Evolutionary conservation across 164 flowering plant genomes (phyloP).

Genomic region (Malania oleifera): DNA sequence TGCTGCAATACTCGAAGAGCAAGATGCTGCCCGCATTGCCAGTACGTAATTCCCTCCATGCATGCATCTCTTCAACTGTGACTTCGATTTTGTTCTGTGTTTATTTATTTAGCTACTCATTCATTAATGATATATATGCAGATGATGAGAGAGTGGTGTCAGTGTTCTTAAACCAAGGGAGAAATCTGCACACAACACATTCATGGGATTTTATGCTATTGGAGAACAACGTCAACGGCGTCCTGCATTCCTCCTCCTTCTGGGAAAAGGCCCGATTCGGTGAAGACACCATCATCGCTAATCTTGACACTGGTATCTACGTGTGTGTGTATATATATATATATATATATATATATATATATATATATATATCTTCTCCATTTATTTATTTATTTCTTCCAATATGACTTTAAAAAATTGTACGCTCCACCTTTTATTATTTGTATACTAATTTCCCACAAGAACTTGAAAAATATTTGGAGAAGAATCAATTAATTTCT

Average conservation of each 20-base stretch:
- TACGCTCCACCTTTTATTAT: too few relatives aligned
- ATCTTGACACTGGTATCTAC: conserved; percentile 52
- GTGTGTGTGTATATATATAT: too few relatives aligned
- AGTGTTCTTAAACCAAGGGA: conserved; percentile 30
- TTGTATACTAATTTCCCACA: too few relatives aligned
- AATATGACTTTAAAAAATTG: not conserved
- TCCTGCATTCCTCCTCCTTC: conserved; percentile 11
- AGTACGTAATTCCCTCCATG: conserved; percentile 20
- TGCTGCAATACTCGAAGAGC: conserved; percentile 50
- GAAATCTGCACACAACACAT: conserved; percentile 43
- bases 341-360: too few relatives aligned
- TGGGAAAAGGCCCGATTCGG: conserved; percentile 40
- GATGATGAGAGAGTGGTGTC: conserved; percentile 50
- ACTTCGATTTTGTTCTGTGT: too few relatives aligned
- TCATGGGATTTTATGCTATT: conserved; percentile 52
- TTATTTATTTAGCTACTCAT: not conserved
- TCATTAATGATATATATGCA: conserved; percentile 1
- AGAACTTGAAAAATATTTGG: too few relatives aligned
- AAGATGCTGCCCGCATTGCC: conserved; percentile 39
- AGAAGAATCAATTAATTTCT: too few relatives aligned
- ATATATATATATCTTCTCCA: not conserved
- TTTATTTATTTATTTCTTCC: not conserved
- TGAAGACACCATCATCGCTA: conserved; percentile 38
- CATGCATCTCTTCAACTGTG: not conserved
- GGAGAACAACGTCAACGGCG: conserved; percentile 38